phyloP scores from a whole-genome alignment of 352 stramenopile genomes.

The Phytophthora idaei region DNA sequence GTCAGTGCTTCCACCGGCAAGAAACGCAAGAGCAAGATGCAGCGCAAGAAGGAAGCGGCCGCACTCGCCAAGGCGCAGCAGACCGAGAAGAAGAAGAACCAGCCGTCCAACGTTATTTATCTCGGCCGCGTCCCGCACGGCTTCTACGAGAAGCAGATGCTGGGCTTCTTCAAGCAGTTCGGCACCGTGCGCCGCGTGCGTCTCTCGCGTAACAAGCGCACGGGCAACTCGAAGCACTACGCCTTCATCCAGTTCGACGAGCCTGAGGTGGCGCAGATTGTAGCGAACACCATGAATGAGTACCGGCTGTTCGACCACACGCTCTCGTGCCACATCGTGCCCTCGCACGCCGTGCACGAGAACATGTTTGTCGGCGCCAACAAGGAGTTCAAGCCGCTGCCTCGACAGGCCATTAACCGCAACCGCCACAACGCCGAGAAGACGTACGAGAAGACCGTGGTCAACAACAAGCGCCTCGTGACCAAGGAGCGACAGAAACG shows the following conservation, averaged over 20 bases:
- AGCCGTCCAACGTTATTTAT: constrained; percentile 93
- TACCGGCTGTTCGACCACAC: constrained; percentile 95
- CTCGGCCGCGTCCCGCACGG: constrained; percentile 95
- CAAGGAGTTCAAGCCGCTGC: constrained; percentile 81
- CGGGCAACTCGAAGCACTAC: constrained; percentile 95
- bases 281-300: constrained; percentile 94
- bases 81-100: constrained; percentile 37
- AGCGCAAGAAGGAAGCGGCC: constrained; percentile 39
- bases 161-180: constrained; percentile 97
- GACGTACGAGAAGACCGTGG: constrained; percentile 74
- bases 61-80: constrained; percentile 26
- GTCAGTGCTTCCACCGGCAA: constrained; percentile 19
- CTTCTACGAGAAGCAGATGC: constrained; percentile 97
- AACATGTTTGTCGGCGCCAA: constrained; percentile 88
- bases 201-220: constrained; percentile 95
- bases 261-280: constrained; percentile 91
- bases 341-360: constrained; percentile 86
- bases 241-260: constrained; percentile 97
- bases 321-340: constrained; percentile 93
- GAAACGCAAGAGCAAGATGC: constrained; percentile 59
- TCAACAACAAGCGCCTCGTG: constrained; percentile 76
- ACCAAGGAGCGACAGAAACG: constrained; percentile 82
- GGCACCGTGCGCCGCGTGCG: constrained; percentile 90
- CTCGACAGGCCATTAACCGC: constrained; percentile 70
- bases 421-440: constrained; percentile 83